Evolutionary conservation across 805 yeast species (phyloP).

Genomic region (Candida xiaguanensis): DNA sequence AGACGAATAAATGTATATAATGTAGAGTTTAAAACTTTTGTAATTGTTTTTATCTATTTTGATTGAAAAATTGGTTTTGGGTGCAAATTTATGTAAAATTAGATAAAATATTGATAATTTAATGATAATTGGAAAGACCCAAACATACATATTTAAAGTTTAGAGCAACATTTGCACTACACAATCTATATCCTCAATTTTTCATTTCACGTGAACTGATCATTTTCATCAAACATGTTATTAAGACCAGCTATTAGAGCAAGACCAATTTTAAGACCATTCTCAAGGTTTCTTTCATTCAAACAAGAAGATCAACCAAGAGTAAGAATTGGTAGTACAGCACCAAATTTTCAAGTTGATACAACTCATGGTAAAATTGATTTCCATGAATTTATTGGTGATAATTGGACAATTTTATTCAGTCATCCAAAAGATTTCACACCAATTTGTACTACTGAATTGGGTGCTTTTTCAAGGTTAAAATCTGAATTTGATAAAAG

Average conservation of each 20-base stretch:
- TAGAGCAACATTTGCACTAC: slow-evolving; percentile 2
- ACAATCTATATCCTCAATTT: slow-evolving; percentile 1
- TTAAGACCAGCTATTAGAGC: background rate
- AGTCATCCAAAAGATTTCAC: slow-evolving; percentile 79
- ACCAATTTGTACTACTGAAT: slow-evolving; percentile 76
- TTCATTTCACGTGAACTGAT: slow-evolving; percentile 8
- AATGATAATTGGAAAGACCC: background rate
- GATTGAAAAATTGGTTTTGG: background rate
- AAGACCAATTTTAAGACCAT: background rate
- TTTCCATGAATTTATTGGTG: slow-evolving; percentile 61
- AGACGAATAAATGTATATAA: slow-evolving; percentile 1
- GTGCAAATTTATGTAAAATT: background rate
- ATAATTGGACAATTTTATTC: slow-evolving; percentile 63
- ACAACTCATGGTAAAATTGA: slow-evolving; percentile 61
- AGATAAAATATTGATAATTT: background rate
- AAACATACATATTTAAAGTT: background rate
- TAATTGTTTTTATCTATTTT: no score
- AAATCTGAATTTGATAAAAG: slow-evolving; percentile 67
- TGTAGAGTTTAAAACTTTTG: no score
- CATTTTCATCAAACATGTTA: background rate
- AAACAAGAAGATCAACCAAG: slow-evolving; percentile 39
- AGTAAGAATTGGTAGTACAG: slow-evolving; percentile 55
- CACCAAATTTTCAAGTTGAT: slow-evolving; percentile 65
- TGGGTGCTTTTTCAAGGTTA: slow-evolving; percentile 70
- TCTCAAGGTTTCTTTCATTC: slow-evolving; percentile 25